phyloP scores from a whole-genome alignment of 1,139 yeast genomes.

The Sugiyamaella neomexicana region DNA sequence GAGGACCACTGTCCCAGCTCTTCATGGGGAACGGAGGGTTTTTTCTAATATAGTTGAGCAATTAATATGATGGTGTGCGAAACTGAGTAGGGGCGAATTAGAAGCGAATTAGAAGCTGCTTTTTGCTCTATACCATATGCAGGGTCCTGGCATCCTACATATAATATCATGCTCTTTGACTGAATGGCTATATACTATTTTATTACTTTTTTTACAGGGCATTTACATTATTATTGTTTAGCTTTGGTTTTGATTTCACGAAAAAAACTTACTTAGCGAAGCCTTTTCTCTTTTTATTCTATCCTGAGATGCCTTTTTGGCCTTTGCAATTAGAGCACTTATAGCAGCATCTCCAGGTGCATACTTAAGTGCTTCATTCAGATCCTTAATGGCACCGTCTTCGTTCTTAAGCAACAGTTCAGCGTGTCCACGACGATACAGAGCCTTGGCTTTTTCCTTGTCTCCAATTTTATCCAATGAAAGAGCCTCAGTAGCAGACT shows the following conservation, averaged over 20 bases:
- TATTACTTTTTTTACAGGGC: background rate
- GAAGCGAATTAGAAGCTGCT: too few species aligned
- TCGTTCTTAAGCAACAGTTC: constrained; percentile 51
- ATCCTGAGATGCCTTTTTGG: constrained; percentile 53
- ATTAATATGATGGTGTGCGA: too few species aligned
- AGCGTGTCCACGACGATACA: constrained; percentile 70
- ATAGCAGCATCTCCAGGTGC: constrained; percentile 78
- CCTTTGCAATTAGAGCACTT: constrained; percentile 61
- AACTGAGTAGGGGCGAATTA: too few species aligned
- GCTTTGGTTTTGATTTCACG: background rate
- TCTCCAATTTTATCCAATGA: constrained; percentile 62
- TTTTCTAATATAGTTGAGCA: too few species aligned
- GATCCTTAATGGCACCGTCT: constrained; percentile 62
- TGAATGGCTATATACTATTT: background rate
- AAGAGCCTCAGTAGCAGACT: constrained; percentile 65
- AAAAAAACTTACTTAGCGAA: constrained; percentile 75
- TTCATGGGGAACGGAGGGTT: too few species aligned
- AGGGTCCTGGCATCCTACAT: too few species aligned
- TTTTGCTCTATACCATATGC: too few species aligned
- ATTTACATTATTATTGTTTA: too few species aligned
- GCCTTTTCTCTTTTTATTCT: constrained; percentile 71
- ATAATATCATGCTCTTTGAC: too few species aligned
- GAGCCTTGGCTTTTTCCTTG: constrained; percentile 76
- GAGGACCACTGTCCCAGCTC: too few species aligned
- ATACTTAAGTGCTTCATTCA: constrained; percentile 61